A percentile compares a stretch with the other conserved stretches of the same genome.
Evolutionary conservation across 345 rosid species (phyloP).

Genomic region (Rhizophora apiculata): DNA sequence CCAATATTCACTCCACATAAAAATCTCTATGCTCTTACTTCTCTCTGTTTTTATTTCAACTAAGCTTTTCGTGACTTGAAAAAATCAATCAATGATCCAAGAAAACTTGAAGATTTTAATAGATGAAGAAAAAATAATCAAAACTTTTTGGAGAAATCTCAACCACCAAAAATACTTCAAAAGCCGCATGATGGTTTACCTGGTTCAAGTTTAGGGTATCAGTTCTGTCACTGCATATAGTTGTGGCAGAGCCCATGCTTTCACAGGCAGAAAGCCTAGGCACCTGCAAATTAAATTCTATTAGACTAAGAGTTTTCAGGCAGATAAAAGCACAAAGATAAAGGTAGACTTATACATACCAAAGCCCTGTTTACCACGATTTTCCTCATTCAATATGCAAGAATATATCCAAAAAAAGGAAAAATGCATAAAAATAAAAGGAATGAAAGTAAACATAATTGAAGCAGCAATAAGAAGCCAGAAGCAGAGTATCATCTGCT

Average conservation of each 20-base stretch:
- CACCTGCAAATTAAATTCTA: conserved; percentile 49
- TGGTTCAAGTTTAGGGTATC: conserved; percentile 90
- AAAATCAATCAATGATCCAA: too few relatives aligned
- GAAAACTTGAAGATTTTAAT: too few relatives aligned
- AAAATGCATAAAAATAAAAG: background rate
- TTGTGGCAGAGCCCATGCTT: conserved; percentile 98
- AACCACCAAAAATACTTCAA: background rate
- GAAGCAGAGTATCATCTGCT: background rate
- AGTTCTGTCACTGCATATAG: conserved; percentile 98
- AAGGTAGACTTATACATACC: conserved; percentile 41
- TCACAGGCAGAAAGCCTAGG: conserved; percentile 98
- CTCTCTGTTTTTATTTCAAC: too few relatives aligned
- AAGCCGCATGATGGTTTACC: conserved; percentile 29
- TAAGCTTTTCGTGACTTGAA: too few relatives aligned
- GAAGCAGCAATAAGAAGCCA: background rate
- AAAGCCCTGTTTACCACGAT: conserved; percentile 98
- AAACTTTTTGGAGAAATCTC: too few relatives aligned
- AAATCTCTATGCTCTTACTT: conserved; percentile 3
- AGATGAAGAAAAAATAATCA: too few relatives aligned
- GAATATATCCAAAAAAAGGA: conserved; percentile 43
- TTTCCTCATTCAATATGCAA: conserved; percentile 97
- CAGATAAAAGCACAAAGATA: background rate
- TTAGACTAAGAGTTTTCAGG: conserved; percentile 9
- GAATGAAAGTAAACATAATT: background rate
- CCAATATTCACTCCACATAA: conserved; percentile 42